Evolutionary conservation across 2,329 filamentous ascomycete species (phyloP), one percentile per base, ranked within the genome.

Genomic region (Colletotrichum graminicola): DNA sequence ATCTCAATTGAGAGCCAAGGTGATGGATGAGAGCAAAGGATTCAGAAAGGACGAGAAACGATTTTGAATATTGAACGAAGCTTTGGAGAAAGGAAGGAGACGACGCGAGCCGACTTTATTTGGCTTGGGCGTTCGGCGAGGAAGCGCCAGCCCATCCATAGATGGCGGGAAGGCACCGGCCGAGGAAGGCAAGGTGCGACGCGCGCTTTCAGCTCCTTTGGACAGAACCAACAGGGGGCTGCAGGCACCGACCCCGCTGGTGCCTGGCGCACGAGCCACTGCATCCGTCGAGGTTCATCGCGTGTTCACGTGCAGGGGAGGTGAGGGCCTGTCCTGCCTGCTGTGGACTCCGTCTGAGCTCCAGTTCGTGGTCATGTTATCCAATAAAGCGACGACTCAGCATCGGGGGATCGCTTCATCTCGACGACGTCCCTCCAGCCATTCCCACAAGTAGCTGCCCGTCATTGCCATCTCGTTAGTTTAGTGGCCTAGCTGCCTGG

Each of bases 251-350:
- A 43, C 56, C 61, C 54, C 70, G 66, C 51, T 73, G 72, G 62
- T 73, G 72, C 72, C 72, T 73, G 52, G 57, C 61, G 62, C 72
- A 73, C 72, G 72, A 70, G 62, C 70, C 67, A 51, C 34, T 47
- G 29, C 14, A 21, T 60, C 47, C 3, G 26, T 43, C 26, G 18
- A 55, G 43, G 16, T 23, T 36, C 29, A 16, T 63, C 69, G 47
- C 65, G 66, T 39, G 52, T 66, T 73, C 23, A 73, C 70, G 70
- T 70, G 72, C 23, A 16, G 12, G 21, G 18, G 1, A 12, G 14
- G 8, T 43, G 10, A 7, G 34, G 34, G 29, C 29, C 29, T 29
- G 4, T 62, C 60, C 47, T 62, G 47, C 60, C 47, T 62, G 47
- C 34, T 26, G 43, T 10, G 43, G 47, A 32, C 16, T 16, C 18